Evolutionary conservation across 768 basidiomycete species (phyloP).

Genomic region (Lentinula sp.): DNA sequence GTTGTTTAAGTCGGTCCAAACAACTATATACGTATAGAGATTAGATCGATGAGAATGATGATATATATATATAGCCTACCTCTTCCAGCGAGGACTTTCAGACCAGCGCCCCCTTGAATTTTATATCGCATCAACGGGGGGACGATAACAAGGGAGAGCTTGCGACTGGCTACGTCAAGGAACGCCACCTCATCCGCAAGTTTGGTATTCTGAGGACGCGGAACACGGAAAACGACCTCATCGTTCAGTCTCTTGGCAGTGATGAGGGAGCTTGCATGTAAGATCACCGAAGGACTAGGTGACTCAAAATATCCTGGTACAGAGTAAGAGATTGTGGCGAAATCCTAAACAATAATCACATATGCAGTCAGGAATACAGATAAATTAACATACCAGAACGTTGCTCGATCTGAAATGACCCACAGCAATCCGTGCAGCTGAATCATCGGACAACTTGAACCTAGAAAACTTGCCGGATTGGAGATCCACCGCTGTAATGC

Average conservation of each 20-base stretch:
- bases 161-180: conserved; percentile 14
- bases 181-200: conserved; percentile 4
- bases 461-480: neutral
- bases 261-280: conserved; percentile 3
- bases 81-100: neutral
- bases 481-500: neutral
- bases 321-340: conserved; percentile 21
- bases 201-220: conserved; percentile 5
- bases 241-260: conserved; percentile 14
- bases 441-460: neutral
- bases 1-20: neutral
- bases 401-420: conserved; percentile 4
- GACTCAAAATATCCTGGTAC: conserved; percentile 21
- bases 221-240: conserved; percentile 17
- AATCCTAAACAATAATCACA: conserved; percentile 13
- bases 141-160: conserved; percentile 11
- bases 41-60: too few relatives aligned
- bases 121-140: neutral
- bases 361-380: neutral
- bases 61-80: neutral
- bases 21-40: neutral
- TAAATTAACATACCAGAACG: conserved; percentile 2
- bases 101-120: neutral
- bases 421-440: conserved; percentile 15
- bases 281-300: conserved; percentile 16